Conservation (phyloP, 2,329 filamentous ascomycete species). For the Aspergillus hortae region DNA sequence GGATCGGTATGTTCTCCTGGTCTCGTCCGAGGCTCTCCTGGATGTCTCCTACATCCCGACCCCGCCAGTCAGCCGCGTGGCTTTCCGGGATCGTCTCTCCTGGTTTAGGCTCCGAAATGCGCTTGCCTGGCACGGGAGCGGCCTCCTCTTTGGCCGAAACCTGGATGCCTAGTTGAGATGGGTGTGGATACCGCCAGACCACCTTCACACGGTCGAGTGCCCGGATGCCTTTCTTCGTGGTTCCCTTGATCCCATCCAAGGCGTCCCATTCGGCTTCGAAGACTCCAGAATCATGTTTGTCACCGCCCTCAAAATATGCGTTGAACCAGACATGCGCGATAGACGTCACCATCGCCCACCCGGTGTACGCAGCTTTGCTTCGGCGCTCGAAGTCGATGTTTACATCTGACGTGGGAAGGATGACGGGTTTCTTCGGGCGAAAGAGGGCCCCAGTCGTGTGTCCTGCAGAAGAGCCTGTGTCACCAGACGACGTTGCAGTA, state of each 20-base stretch:
- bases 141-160: constrained; percentile 22
- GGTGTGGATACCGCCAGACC: constrained; percentile 64
- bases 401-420: constrained; percentile 76
- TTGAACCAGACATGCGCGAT: constrained; percentile 98
- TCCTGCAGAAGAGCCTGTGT: constrained; percentile 40
- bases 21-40: constrained; percentile 1
- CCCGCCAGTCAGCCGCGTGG: constrained; percentile 71
- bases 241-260: constrained; percentile 95
- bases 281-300: constrained; percentile 64
- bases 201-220: constrained; percentile 80
- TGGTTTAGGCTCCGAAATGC: constrained; percentile 63
- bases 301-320: constrained; percentile 81
- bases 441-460: constrained; percentile 75
- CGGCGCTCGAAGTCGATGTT: constrained; percentile 87
- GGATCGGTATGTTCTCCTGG: constrained; percentile 13
- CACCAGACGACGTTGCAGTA: constrained; percentile 7
- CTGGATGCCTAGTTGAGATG: constrained; percentile 12
- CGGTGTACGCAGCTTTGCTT: constrained; percentile 72
- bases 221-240: constrained; percentile 72
- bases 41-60: constrained; percentile 43
- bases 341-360: constrained; percentile 84
- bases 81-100: constrained; percentile 69
- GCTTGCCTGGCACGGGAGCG: constrained; percentile 26
- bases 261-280: constrained; percentile 70
- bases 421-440: constrained; percentile 64